These are phyloP conservation scores for Speleostelium caveatum DNA, from an alignment of 78 protist genomes.

Conservation along the genomic window DNA sequence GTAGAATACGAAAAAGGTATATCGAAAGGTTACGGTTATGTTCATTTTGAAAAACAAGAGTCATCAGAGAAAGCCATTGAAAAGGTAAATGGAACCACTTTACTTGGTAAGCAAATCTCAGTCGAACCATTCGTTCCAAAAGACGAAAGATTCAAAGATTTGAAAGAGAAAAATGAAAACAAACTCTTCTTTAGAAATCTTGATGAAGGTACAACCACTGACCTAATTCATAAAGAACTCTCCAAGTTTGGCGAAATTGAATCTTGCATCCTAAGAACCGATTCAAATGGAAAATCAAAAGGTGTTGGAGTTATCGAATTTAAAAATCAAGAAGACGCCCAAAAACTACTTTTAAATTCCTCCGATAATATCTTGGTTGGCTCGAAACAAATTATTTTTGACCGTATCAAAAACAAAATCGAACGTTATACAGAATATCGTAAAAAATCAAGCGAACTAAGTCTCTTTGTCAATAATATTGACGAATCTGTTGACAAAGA, in stretches of 20 bases:
- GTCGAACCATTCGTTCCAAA: constrained; percentile 91
- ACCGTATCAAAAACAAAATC: constrained; percentile 57
- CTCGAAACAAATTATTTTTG: constrained; percentile 34
- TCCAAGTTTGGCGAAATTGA: constrained; percentile 89
- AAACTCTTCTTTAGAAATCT: constrained; percentile 98
- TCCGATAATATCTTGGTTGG: constrained; percentile 12
- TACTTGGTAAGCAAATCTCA: constrained; percentile 93
- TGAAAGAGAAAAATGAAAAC: constrained; percentile 57
- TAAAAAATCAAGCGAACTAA: constrained; percentile 76
- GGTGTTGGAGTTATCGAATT: constrained; percentile 98
- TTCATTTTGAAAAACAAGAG: constrained; percentile 94
- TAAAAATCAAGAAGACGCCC: constrained; percentile 89
- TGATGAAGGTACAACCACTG: constrained; percentile 90
- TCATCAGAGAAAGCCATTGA: constrained; percentile 91
- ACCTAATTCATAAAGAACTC: constrained; percentile 86
- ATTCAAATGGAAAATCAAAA: constrained; percentile 74
- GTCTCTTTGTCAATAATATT: constrained; percentile 96
- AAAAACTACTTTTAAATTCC: constrained; percentile 50
- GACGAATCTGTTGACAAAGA: constrained; percentile 93
- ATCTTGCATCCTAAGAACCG: constrained; percentile 82
- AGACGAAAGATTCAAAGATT: constrained; percentile 82
- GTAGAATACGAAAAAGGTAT: constrained; percentile 83
- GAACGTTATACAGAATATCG: constrained; percentile 40
- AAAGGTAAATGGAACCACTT: constrained; percentile 91
- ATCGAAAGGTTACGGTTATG: constrained; percentile 96